Conservation (phyloP, 2,329 filamentous ascomycete genomes). For the Fusarium sp. region DNA sequence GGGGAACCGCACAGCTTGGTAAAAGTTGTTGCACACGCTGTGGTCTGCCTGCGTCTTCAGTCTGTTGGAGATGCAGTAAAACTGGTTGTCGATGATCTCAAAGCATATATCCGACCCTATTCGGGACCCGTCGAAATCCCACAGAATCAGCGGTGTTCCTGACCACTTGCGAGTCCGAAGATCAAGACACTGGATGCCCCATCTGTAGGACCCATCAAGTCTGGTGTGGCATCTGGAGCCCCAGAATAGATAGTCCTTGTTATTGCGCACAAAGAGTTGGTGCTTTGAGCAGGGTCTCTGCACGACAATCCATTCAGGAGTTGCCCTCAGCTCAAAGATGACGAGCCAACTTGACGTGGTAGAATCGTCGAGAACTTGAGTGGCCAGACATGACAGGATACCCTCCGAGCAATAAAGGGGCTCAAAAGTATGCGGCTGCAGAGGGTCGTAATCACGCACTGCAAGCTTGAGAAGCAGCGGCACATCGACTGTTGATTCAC, state of each 20-base stretch:
- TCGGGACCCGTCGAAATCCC: conserved; percentile 69
- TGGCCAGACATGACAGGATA: conserved; percentile 66
- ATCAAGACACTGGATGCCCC: conserved; percentile 66
- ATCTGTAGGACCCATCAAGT: conserved; percentile 66
- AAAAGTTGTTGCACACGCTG: conserved; percentile 73
- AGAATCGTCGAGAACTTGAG: conserved; percentile 48
- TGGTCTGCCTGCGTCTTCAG: conserved; percentile 69
- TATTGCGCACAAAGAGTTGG: conserved; percentile 74
- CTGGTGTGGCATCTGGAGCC: conserved; percentile 68
- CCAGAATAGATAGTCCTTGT: conserved; percentile 67
- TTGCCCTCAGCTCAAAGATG: conserved; percentile 52
- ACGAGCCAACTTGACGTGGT: conserved; percentile 61
- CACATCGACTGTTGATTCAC: conserved; percentile 67
- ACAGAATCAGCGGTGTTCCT: conserved; percentile 59
- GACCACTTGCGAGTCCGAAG: conserved; percentile 54
- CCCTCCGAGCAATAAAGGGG: conserved; percentile 66
- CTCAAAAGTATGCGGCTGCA: conserved; percentile 57
- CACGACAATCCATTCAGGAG: conserved; percentile 54
- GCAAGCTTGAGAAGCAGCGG: conserved; percentile 51
- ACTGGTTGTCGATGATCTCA: conserved; percentile 70
- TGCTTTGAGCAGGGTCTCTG: conserved; percentile 55
- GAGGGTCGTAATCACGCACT: conserved; percentile 48
- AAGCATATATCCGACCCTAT: conserved; percentile 76
- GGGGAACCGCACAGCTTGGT: conserved; percentile 71
- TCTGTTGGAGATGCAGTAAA: conserved; percentile 76